Base-by-base conservation (phyloP, 495 filamentous ascomycete genomes). In the Polyplosphaeria fusca region DNA sequence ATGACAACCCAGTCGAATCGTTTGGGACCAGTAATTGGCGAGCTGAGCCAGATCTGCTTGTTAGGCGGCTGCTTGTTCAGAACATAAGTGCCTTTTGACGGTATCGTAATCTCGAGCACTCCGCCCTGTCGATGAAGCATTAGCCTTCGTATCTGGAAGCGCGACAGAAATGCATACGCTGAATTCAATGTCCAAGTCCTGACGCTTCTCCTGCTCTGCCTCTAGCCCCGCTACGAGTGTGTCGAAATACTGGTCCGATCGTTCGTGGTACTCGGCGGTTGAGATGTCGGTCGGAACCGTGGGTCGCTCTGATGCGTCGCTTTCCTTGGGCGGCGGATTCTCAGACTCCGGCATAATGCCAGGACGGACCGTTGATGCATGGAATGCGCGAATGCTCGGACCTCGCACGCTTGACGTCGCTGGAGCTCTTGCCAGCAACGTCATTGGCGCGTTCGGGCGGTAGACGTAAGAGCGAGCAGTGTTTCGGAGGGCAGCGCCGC, bases 1-100 rank as follows among this genome's bases (percentile, higher is more conserved):
- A 76, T 58, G 22, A 88, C 64, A 22, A 94, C 86, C 78, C 86
- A 97, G 66, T 96, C 89, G 72, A 84, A 97, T 44, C 89, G 82
- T 71, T 95, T 96, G 1, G 94, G 94, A 0, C 93, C 93, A n/a
- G 87, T 86, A 41, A 86, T 77, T 4, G 93, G 93, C 18, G 90
- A 95, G 28, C 87, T 90, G 23, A 98, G 82, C 93, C 94, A 98
- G 66, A 98, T 92, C 70, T 98, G 93, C 74, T 86, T 89, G 77
- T 95, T 97, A 18, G 91, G 89, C 0, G 93, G 93, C 70, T 97
- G 93, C 74, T 98, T 98, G 80, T 97, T 97, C 67, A 98, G 77
- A 2, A 97, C 86, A 63, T 90, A 98, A 20, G 82, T 90, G 44
- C 91, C 92, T 12, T 80, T 67, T 0, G 79, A 73, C 0, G 78